phyloP scores from a whole-genome alignment of 768 basidiomycete species.

The Podaxis mareebaensis region DNA sequence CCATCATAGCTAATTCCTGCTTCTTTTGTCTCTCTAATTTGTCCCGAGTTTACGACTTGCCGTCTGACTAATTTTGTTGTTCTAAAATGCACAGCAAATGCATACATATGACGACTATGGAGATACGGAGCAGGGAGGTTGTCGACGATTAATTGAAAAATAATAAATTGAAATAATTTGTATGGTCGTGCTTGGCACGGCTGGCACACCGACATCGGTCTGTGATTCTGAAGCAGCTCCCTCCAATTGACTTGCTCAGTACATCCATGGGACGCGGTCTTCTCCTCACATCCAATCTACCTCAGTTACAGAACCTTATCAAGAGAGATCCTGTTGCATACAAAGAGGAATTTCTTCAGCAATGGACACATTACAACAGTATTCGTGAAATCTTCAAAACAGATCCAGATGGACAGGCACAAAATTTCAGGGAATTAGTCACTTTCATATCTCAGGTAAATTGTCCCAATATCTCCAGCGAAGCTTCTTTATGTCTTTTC shows the following conservation, averaged over 20 bases:
- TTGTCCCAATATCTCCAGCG: background rate
- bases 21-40: background rate
- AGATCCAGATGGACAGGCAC: slow-evolving; percentile 82
- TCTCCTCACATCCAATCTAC: slow-evolving; percentile 85
- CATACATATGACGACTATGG: too few relatives aligned
- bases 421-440: slow-evolving; percentile 85
- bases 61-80: background rate
- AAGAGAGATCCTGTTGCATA: slow-evolving; percentile 91
- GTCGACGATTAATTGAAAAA: background rate
- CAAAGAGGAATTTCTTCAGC: slow-evolving; percentile 93
- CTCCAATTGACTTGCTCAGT: background rate
- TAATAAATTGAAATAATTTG: background rate
- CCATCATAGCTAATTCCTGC: slow-evolving; percentile 3
- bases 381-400: slow-evolving; percentile 82
- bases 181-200: slow-evolving; percentile 7
- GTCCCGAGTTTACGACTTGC: background rate
- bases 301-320: slow-evolving; percentile 95
- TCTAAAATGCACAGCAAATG: too few relatives aligned
- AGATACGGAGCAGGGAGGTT: too few relatives aligned
- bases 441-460: slow-evolving; percentile 86
- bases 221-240: background rate
- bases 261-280: slow-evolving; percentile 57
- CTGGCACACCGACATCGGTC: too few relatives aligned
- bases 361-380: slow-evolving; percentile 94
- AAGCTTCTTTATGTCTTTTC: background rate